Conservation (phyloP, 2,329 filamentous ascomycete species). For the Alternaria gansuensis region DNA sequence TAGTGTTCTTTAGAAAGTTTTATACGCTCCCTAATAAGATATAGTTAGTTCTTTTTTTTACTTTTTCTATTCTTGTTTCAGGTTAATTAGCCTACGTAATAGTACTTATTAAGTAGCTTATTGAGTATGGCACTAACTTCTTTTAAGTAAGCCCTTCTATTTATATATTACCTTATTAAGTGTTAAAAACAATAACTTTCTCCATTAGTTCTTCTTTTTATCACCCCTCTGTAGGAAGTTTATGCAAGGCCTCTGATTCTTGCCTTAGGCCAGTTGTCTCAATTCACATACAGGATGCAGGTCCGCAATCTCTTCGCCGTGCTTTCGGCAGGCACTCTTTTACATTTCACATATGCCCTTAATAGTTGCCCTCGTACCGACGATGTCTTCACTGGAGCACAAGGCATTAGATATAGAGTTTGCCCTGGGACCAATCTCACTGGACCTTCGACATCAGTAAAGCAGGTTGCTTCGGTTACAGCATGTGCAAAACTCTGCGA, state of each 20-base stretch:
- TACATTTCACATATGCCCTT: constrained; percentile 27
- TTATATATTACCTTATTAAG: too few species aligned
- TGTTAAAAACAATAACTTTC: too few species aligned
- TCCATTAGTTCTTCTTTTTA: too few species aligned
- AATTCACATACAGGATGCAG: constrained; percentile 27
- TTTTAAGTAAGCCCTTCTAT: too few species aligned
- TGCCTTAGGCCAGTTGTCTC: constrained; percentile 16
- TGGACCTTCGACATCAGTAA: constrained; percentile 27
- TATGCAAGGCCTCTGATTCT: neutral
- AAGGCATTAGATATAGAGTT: constrained; percentile 34
- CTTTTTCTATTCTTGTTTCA: too few species aligned
- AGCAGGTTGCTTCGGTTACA: constrained; percentile 28
- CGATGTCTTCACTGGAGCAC: constrained; percentile 30
- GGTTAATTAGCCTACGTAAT: too few species aligned
- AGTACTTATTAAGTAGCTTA: too few species aligned
- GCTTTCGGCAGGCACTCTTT: constrained; percentile 28
- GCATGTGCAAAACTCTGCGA: constrained; percentile 37
- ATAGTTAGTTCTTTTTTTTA: too few species aligned
- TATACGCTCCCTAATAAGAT: too few species aligned
- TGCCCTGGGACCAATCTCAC: constrained; percentile 34
- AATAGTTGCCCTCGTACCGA: constrained; percentile 36
- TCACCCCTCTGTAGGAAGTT: constrained; percentile 17
- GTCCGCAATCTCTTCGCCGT: constrained; percentile 23
- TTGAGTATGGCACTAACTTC: too few species aligned
- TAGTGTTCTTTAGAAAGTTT: too few species aligned